These are phyloP conservation scores for Vanderwaltozyma tropicalis DNA, from an alignment of 805 yeast species.

Conservation along the genomic window DNA sequence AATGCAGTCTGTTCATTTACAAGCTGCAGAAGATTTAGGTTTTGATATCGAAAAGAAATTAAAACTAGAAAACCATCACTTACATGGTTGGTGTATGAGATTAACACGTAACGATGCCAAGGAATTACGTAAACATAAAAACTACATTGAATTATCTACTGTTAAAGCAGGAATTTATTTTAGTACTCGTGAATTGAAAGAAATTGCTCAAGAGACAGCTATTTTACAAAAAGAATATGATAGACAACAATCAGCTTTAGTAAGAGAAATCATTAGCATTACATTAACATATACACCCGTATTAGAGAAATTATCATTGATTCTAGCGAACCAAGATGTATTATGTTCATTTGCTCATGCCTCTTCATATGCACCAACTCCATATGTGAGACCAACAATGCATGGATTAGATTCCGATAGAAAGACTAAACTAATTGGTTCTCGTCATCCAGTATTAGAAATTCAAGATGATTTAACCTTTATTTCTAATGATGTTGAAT, in stretches of 20 bases:
- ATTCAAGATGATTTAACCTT: slow-evolving; percentile 84
- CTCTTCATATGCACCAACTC: slow-evolving; percentile 69
- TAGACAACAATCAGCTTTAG: slow-evolving; percentile 64
- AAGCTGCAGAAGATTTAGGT: slow-evolving; percentile 61
- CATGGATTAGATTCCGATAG: slow-evolving; percentile 42
- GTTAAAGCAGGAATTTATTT: slow-evolving; percentile 93
- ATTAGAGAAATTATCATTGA: slow-evolving; percentile 53
- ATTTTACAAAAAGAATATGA: slow-evolving; percentile 59
- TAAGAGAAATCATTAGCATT: slow-evolving; percentile 71
- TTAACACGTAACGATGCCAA: slow-evolving; percentile 84
- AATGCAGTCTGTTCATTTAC: slow-evolving; percentile 50
- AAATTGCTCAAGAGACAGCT: slow-evolving; percentile 47
- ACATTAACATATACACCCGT: slow-evolving; percentile 75
- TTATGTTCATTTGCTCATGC: slow-evolving; percentile 77
- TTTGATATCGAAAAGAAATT: slow-evolving; percentile 82
- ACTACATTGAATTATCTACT: slow-evolving; percentile 73
- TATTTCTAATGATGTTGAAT: slow-evolving; percentile 78
- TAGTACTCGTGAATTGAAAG: slow-evolving; percentile 57
- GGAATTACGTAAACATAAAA: slow-evolving; percentile 47
- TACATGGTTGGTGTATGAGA: slow-evolving; percentile 91
- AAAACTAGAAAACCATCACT: slow-evolving; percentile 77
- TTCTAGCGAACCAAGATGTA: slow-evolving; percentile 72
- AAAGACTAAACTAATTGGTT: slow-evolving; percentile 48
- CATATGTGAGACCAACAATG: slow-evolving; percentile 68
- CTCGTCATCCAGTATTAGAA: slow-evolving; percentile 93